Conservation (phyloP, 371 early-diverging fungal genomes). For the Apophysomyces ossiformis region DNA sequence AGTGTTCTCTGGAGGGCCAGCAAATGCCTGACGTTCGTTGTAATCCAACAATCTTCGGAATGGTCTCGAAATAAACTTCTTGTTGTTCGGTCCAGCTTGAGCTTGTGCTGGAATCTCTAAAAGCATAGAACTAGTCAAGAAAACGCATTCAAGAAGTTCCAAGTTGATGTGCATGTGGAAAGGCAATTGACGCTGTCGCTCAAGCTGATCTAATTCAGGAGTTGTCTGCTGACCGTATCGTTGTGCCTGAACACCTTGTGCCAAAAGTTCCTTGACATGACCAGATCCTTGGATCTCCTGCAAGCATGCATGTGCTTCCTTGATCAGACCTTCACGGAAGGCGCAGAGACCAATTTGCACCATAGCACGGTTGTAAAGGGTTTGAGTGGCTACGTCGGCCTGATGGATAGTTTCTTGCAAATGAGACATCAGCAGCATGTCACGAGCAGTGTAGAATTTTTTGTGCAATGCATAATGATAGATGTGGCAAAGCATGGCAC, state of each 20-base stretch:
- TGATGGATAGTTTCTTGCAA: conserved; percentile 92
- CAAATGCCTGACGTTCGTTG: conserved; percentile 93
- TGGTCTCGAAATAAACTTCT: conserved; percentile 87
- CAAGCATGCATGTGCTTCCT: conserved; percentile 84
- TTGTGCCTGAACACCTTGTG: conserved; percentile 88
- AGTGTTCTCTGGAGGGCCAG: conserved; percentile 97
- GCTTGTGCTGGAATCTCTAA: conserved; percentile 97
- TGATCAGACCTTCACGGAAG: conserved; percentile 92
- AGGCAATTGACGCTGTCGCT: conserved; percentile 94
- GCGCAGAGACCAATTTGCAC: conserved; percentile 97
- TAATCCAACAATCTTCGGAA: conserved; percentile 95
- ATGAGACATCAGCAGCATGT: conserved; percentile 97
- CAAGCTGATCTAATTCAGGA: conserved; percentile 89
- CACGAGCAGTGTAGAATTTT: conserved; percentile 91
- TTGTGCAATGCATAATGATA: conserved; percentile 96
- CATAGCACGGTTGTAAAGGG: conserved; percentile 95
- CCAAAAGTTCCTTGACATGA: conserved; percentile 91
- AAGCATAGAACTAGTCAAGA: conserved; percentile 94
- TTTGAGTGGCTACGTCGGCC: conserved; percentile 93
- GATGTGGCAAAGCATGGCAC: conserved; percentile 97
- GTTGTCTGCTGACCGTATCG: conserved; percentile 71
- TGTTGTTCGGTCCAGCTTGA: conserved; percentile 76
- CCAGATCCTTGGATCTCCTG: conserved; percentile 91
- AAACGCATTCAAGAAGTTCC: conserved; percentile 96
- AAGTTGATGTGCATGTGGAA: conserved; percentile 99